Conservation (phyloP, 2,329 filamentous ascomycete species). For the Fusarium sp. region DNA sequence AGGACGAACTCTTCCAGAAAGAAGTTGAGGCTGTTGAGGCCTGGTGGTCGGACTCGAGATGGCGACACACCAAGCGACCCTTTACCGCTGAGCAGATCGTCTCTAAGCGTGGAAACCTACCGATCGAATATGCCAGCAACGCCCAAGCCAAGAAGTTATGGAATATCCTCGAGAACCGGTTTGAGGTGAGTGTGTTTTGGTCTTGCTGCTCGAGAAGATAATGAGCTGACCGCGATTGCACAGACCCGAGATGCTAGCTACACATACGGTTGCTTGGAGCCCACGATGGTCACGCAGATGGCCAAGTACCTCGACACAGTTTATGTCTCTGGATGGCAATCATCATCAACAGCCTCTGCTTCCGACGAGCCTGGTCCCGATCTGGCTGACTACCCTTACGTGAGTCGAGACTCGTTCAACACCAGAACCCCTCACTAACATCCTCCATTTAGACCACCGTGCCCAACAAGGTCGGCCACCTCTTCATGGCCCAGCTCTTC, state of each 20-base stretch:
- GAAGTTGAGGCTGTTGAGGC: slow-evolving; percentile 90
- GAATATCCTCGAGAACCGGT: slow-evolving; percentile 86
- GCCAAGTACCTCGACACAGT: slow-evolving; percentile 98
- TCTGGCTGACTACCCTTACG: slow-evolving; percentile 96
- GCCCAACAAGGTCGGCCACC: slow-evolving; percentile 95
- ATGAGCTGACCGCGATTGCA: slow-evolving; percentile 2
- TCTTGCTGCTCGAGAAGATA: background rate
- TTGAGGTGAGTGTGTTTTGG: slow-evolving; percentile 69
- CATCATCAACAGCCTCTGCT: slow-evolving; percentile 92
- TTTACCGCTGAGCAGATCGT: slow-evolving; percentile 98
- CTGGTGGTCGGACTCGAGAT: slow-evolving; percentile 94
- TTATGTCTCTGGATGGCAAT: slow-evolving; percentile 99
- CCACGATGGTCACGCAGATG: slow-evolving; percentile 99
- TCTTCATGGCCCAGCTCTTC: slow-evolving; percentile 99
- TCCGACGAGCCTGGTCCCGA: slow-evolving; percentile 97
- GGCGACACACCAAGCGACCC: slow-evolving; percentile 89
- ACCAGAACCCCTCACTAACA: slow-evolving; percentile 9
- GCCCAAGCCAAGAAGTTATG: slow-evolving; percentile 92
- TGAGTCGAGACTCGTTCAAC: slow-evolving; percentile 52
- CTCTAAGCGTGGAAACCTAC: slow-evolving; percentile 89
- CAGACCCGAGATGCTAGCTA: slow-evolving; percentile 86
- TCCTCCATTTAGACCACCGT: slow-evolving; percentile 87
- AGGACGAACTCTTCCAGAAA: slow-evolving; percentile 75
- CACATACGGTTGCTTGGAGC: slow-evolving; percentile 97
- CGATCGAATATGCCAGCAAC: slow-evolving; percentile 92